Evolutionary conservation across 768 basidiomycete genomes (phyloP).

Genomic region (Leccinum rimulosum): DNA sequence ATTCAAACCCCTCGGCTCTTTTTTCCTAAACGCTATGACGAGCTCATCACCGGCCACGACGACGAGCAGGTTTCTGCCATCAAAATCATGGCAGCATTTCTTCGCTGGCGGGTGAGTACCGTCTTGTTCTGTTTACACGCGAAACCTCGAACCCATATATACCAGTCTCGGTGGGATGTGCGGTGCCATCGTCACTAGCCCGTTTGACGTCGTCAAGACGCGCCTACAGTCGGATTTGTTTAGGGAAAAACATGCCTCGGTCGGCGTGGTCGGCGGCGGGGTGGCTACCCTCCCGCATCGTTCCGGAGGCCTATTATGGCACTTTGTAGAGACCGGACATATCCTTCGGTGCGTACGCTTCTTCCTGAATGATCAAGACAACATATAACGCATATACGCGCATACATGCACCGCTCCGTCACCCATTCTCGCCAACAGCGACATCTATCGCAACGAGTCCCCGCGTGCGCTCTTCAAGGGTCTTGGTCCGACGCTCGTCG

Average conservation of each 20-base stretch:
- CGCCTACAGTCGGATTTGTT: constrained; percentile 92
- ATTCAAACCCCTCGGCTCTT: background rate
- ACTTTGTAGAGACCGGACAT: constrained; percentile 92
- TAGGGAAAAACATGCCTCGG: constrained; percentile 39
- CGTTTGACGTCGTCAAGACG: constrained; percentile 98
- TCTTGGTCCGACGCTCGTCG: constrained; percentile 90
- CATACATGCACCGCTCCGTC: background rate
- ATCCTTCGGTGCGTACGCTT: constrained; percentile 65
- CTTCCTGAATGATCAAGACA: background rate
- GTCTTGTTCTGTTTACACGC: background rate
- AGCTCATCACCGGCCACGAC: constrained; percentile 2
- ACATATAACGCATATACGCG: background rate
- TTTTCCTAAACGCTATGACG: constrained; percentile 15
- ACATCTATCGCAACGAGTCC: constrained; percentile 88
- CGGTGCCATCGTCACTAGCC: constrained; percentile 93
- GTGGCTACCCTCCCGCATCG: constrained; percentile 31
- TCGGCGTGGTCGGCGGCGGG: constrained; percentile 33
- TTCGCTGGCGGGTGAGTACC: constrained; percentile 78
- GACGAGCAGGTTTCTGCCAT: constrained; percentile 44
- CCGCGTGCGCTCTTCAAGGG: constrained; percentile 91
- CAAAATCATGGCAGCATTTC: constrained; percentile 83
- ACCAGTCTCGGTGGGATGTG: constrained; percentile 93
- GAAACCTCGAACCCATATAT: constrained; percentile 4
- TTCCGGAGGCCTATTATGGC: constrained; percentile 66
- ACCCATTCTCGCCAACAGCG: constrained; percentile 41